phyloP scores from a whole-genome alignment of 768 basidiomycete genomes.

The Suillus subluteus region DNA sequence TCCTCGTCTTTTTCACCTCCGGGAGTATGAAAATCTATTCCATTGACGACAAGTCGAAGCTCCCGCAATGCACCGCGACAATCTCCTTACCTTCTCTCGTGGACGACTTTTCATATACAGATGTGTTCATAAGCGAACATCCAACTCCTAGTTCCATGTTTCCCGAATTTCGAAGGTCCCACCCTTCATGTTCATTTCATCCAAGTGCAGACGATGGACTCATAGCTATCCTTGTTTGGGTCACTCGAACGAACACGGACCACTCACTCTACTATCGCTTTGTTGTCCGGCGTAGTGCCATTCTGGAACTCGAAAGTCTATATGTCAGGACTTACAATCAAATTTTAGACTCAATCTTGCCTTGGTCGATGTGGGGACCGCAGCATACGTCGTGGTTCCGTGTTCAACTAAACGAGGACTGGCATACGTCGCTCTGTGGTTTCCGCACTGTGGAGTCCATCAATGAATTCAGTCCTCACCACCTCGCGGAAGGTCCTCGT shows the following conservation, averaged over 20 bases:
- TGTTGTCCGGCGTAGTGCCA: constrained; percentile 48
- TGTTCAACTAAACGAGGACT: constrained; percentile 52
- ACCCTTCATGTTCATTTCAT: constrained; percentile 34
- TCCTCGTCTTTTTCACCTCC: constrained; percentile 50
- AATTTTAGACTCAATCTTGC: constrained; percentile 21
- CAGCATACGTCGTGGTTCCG: constrained; percentile 56
- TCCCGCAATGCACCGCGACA: constrained; percentile 39
- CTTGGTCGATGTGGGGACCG: constrained; percentile 58
- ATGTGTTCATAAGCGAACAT: constrained; percentile 40
- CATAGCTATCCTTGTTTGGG: constrained; percentile 51
- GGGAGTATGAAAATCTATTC: constrained; percentile 54
- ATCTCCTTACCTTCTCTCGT: constrained; percentile 49
- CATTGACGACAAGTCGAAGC: constrained; percentile 36
- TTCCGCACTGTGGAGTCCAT: constrained; percentile 51
- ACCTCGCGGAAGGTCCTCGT: constrained; percentile 7
- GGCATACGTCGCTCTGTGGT: constrained; percentile 59
- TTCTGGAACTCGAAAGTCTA: constrained; percentile 30
- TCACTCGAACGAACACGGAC: constrained; percentile 41
- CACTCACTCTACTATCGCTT: constrained; percentile 49
- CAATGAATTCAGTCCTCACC: constrained; percentile 6
- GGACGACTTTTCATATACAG: constrained; percentile 52
- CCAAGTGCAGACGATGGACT: constrained; percentile 53
- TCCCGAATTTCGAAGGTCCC: constrained; percentile 10
- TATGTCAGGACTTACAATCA: constrained; percentile 3
- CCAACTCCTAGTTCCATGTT: neutral